These are phyloP conservation scores for Pseudozyma hubeiensis DNA, from an alignment of 1,284 basidiomycete genomes.

Conservation along the genomic window DNA sequence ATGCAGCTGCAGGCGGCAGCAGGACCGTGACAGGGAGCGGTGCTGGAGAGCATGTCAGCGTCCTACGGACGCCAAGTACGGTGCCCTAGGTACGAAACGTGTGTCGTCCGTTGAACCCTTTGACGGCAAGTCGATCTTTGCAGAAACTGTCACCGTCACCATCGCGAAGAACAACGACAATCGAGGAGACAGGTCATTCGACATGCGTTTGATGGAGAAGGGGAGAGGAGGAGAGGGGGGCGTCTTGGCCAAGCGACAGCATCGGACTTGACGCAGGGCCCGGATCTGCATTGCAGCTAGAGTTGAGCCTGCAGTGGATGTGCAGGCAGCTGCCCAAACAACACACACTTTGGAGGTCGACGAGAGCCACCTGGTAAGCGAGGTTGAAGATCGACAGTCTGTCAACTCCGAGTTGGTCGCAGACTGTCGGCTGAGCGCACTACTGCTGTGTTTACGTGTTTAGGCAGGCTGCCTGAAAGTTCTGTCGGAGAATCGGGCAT, in stretches of 20 bases:
- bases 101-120: no score
- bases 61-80: no score
- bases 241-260: not conserved
- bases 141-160: not conserved
- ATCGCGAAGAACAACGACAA: not conserved
- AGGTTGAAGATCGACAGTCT: conserved; percentile 40
- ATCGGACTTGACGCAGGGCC: conserved; percentile 14
- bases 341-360: no score
- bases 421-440: not conserved
- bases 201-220: not conserved
- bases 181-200: not conserved
- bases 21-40: no score
- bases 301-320: conserved; percentile 25
- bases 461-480: not conserved
- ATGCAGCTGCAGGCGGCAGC: not conserved
- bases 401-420: conserved; percentile 21
- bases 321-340: no score
- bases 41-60: no score
- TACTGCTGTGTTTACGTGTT: no score
- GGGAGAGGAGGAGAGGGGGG: not conserved
- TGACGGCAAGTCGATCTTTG: no score
- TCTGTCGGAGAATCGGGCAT: conserved; percentile 5
- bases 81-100: no score
- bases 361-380: conserved; percentile 3
- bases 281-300: conserved; percentile 38